Percentiles rank a stretch among this genome's conserved stretches.
Conservation (phyloP, 1,284 basidiomycete genomes). For the Hypsizygus ulmarius region DNA sequence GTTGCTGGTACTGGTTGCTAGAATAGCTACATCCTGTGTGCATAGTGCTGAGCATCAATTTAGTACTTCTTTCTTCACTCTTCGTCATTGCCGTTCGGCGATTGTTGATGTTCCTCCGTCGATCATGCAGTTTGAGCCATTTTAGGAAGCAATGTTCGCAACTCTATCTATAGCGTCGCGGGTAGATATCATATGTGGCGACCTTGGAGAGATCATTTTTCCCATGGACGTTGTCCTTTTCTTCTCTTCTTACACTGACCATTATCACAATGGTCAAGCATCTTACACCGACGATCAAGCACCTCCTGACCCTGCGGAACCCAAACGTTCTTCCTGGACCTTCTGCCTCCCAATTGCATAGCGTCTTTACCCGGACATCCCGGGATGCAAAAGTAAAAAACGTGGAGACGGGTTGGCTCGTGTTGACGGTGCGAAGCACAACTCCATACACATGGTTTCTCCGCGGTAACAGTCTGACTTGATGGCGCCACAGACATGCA, state of each 20-base stretch:
- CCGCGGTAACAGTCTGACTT: conserved; percentile 6
- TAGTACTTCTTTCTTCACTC: conserved; percentile 4
- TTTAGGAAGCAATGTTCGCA: too few species aligned
- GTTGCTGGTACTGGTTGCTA: conserved; percentile 23
- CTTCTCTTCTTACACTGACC: neutral
- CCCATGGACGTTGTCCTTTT: neutral
- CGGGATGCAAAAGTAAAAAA: conserved; percentile 61
- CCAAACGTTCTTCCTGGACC: conserved; percentile 64
- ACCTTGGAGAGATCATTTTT: too few species aligned
- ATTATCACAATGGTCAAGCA: conserved; percentile 37
- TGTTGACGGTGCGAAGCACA: conserved; percentile 56
- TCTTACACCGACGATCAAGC: conserved; percentile 57
- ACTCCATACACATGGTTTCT: neutral
- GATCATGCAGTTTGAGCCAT: too few species aligned
- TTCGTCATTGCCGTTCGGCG: too few species aligned
- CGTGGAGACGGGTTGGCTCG: conserved; percentile 80
- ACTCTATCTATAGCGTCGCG: neutral
- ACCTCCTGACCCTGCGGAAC: conserved; percentile 68
- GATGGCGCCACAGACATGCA: conserved; percentile 60
- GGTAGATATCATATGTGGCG: neutral
- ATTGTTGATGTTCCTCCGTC: neutral
- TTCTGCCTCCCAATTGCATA: conserved; percentile 48
- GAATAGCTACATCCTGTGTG: conserved; percentile 10
- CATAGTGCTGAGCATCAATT: conserved; percentile 16
- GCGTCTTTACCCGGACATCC: conserved; percentile 57